A percentile compares a stretch with the other conserved stretches of the same genome.
Conservation (phyloP, 2,329 filamentous ascomycete genomes). For the Aureobasidium sp. region DNA sequence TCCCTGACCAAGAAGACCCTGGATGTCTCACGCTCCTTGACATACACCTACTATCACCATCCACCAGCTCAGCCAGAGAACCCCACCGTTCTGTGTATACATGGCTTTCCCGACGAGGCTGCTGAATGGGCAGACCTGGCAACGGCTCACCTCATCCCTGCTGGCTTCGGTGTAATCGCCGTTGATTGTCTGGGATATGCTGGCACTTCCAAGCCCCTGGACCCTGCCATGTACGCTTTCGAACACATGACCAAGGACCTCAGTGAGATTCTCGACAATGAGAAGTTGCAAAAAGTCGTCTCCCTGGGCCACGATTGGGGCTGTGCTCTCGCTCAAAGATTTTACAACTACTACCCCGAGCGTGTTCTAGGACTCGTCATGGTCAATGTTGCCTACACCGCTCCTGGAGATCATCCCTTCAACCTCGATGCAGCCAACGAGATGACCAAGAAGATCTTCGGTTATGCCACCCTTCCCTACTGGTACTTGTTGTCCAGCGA, state of each 20-base stretch:
- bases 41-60: constrained; percentile 38
- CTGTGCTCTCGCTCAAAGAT: constrained; percentile 32
- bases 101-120: constrained; percentile 46
- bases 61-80: constrained; percentile 22
- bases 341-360: constrained; percentile 38
- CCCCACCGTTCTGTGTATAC: constrained; percentile 36
- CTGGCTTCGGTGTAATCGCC: constrained; percentile 34
- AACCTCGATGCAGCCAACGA: constrained; percentile 33
- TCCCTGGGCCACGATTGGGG: constrained; percentile 49
- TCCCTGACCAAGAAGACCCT: constrained; percentile 11
- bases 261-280: constrained; percentile 35
- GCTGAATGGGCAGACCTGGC: constrained; percentile 38
- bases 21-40: constrained; percentile 20
- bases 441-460: constrained; percentile 29
- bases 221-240: constrained; percentile 32
- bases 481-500: constrained; percentile 41
- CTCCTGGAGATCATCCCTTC: constrained; percentile 30
- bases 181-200: constrained; percentile 36
- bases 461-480: constrained; percentile 36
- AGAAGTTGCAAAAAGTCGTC: constrained; percentile 32
- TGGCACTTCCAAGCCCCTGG: constrained; percentile 36
- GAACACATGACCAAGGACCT: constrained; percentile 34
- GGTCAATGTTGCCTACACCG: constrained; percentile 38
- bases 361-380: constrained; percentile 38
- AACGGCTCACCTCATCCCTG: constrained; percentile 34